Evolutionary conservation across 2,329 filamentous ascomycete species (phyloP).

Genomic region (Cladorrhinum sp.): DNA sequence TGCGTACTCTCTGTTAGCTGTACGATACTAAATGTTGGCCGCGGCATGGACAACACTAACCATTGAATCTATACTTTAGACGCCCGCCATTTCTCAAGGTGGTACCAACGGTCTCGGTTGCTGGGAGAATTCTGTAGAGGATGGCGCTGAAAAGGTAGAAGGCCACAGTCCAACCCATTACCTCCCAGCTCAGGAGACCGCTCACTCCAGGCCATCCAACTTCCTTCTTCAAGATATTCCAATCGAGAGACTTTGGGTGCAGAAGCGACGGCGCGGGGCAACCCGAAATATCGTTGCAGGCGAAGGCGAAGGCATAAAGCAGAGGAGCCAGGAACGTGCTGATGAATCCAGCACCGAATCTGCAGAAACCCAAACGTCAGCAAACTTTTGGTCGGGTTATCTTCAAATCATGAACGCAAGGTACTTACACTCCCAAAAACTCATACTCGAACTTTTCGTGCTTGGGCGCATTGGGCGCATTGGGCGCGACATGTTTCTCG

Average conservation of each 20-base stretch:
- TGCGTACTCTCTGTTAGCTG: conserved; percentile 1
- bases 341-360: conserved; percentile 72
- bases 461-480: no score
- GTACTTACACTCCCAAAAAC: conserved; percentile 49
- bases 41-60: conserved; percentile 39
- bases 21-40: not conserved
- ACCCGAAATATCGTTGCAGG: conserved; percentile 89
- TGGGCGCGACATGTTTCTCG: conserved; percentile 23
- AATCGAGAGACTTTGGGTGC: conserved; percentile 65
- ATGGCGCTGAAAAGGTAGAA: conserved; percentile 77
- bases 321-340: conserved; percentile 77
- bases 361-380: conserved; percentile 34
- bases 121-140: conserved; percentile 75
- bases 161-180: conserved; percentile 65
- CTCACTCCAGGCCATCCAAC: conserved; percentile 78
- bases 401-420: not conserved
- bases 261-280: conserved; percentile 84
- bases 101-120: conserved; percentile 66
- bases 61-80: conserved; percentile 79
- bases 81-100: conserved; percentile 67
- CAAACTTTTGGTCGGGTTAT: not conserved
- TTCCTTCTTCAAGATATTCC: conserved; percentile 72
- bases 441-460: conserved; percentile 44
- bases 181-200: conserved; percentile 68
- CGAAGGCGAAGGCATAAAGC: conserved; percentile 75